Evolutionary conservation across 352 stramenopile species (phyloP).

Genomic region (Pythium inflatum): DNA sequence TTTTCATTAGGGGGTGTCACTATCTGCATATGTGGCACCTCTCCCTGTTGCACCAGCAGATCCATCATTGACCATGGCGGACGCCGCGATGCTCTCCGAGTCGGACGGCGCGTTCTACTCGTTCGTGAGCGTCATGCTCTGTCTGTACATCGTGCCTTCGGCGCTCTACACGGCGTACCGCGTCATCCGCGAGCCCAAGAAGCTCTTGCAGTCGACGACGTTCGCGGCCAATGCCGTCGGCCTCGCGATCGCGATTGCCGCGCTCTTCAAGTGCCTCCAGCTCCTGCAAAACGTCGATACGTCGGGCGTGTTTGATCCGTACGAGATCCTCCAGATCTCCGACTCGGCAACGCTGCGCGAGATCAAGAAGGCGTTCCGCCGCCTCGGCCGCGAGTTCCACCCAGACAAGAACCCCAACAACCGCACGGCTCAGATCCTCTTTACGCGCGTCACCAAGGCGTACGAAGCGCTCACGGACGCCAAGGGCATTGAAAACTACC

Average conservation of each 20-base stretch:
- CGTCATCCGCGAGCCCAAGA: conserved; percentile 48
- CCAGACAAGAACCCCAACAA: conserved; percentile 83
- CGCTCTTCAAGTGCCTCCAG: conserved; percentile 56
- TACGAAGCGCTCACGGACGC: conserved; percentile 86
- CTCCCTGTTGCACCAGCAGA: no score
- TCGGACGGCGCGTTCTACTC: conserved; percentile 82
- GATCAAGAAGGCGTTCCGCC: conserved; percentile 81
- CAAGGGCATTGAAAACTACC: conserved; percentile 74
- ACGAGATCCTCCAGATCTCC: conserved; percentile 80
- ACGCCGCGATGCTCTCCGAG: conserved; percentile 52
- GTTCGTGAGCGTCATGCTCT: conserved; percentile 81
- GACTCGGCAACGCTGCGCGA: conserved; percentile 54
- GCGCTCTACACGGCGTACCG: conserved; percentile 59
- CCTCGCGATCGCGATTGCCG: conserved; percentile 49
- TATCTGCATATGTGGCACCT: neutral
- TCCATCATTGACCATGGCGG: conserved; percentile 12
- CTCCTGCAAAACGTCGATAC: conserved; percentile 75
- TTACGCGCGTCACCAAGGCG: conserved; percentile 79
- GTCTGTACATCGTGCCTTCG: conserved; percentile 74
- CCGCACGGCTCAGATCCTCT: conserved; percentile 45
- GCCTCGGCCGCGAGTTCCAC: conserved; percentile 68
- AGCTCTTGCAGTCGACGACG: conserved; percentile 43
- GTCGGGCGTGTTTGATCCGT: conserved; percentile 82
- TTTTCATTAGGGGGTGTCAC: no score
- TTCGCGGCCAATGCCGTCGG: conserved; percentile 58